These are phyloP conservation scores for Davidsoniella virescens DNA, from an alignment of 2,329 filamentous ascomycete genomes.

Conservation along the genomic window DNA sequence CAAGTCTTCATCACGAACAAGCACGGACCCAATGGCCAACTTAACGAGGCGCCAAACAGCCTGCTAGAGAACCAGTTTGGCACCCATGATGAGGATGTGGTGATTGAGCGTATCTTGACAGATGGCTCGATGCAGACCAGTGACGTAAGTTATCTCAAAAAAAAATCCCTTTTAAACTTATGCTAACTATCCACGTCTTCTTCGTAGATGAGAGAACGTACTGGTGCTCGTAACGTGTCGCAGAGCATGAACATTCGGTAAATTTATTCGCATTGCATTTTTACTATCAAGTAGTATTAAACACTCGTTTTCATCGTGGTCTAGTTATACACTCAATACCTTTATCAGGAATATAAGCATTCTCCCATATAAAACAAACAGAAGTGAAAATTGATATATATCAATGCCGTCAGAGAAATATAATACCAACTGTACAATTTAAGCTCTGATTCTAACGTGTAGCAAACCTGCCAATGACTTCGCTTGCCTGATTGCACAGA, in stretches of 20 bases:
- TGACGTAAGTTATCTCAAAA: conserved; percentile 1
- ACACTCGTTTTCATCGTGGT: too few relatives aligned
- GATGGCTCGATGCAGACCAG: conserved; percentile 6
- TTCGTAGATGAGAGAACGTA: conserved; percentile 33
- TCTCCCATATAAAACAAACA: too few relatives aligned
- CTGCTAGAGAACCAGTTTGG: conserved; percentile 77
- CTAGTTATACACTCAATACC: too few relatives aligned
- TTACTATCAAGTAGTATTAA: too few relatives aligned
- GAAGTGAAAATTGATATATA: too few relatives aligned
- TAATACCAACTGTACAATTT: too few relatives aligned
- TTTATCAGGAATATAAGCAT: too few relatives aligned
- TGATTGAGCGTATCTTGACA: conserved; percentile 53
- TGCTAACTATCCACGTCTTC: too few relatives aligned
- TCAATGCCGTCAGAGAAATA: too few relatives aligned
- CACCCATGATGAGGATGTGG: conserved; percentile 61
- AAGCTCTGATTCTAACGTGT: too few relatives aligned
- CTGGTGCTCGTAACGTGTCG: conserved; percentile 37
- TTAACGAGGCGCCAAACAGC: conserved; percentile 59
- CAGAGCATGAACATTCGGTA: conserved; percentile 20
- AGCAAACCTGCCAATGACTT: too few relatives aligned
- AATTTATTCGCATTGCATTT: not conserved
- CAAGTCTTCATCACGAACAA: conserved; percentile 86
- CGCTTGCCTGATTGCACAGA: too few relatives aligned
- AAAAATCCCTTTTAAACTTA: not conserved
- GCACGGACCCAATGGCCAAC: conserved; percentile 69